Conservation (phyloP, 768 basidiomycete genomes). For the Kwoniella mangroviensis region DNA sequence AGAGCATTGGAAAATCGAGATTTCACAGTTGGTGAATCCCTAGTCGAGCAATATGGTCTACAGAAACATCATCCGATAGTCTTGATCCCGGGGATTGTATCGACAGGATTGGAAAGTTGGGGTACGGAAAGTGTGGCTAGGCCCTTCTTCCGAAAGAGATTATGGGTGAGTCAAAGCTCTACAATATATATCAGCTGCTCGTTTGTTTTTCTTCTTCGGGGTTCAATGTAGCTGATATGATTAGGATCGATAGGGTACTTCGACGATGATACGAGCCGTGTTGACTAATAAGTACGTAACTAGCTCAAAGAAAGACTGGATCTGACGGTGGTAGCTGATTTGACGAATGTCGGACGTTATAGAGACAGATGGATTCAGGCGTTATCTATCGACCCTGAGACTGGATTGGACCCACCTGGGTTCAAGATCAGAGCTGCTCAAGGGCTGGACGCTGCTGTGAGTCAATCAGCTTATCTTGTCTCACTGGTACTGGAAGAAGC, state of each 20-base stretch:
- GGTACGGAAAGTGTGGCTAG: conserved; percentile 82
- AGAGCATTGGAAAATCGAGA: conserved; percentile 53
- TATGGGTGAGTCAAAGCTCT: conserved; percentile 62
- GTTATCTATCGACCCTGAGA: conserved; percentile 86
- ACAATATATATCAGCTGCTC: background rate
- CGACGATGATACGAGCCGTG: conserved; percentile 59
- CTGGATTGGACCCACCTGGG: conserved; percentile 84
- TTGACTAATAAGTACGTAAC: conserved; percentile 73
- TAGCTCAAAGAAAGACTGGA: too few species aligned
- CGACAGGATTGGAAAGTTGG: conserved; percentile 94
- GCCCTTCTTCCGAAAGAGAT: conserved; percentile 86
- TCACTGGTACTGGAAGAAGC: too few species aligned
- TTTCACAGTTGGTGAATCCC: conserved; percentile 53
- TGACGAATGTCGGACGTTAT: background rate
- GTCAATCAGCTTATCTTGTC: too few species aligned
- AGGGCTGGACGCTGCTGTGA: conserved; percentile 86
- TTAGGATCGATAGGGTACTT: conserved; percentile 38
- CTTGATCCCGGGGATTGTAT: conserved; percentile 87
- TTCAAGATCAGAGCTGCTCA: conserved; percentile 89
- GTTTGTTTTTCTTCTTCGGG: background rate
- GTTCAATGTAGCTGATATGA: conserved; percentile 1
- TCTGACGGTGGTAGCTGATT: too few species aligned
- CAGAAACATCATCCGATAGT: conserved; percentile 77
- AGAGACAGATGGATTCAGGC: conserved; percentile 81
- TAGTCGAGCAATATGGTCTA: conserved; percentile 47